Conservation (phyloP, 1,284 basidiomycete genomes). For the Ceratobasidium sp. region DNA sequence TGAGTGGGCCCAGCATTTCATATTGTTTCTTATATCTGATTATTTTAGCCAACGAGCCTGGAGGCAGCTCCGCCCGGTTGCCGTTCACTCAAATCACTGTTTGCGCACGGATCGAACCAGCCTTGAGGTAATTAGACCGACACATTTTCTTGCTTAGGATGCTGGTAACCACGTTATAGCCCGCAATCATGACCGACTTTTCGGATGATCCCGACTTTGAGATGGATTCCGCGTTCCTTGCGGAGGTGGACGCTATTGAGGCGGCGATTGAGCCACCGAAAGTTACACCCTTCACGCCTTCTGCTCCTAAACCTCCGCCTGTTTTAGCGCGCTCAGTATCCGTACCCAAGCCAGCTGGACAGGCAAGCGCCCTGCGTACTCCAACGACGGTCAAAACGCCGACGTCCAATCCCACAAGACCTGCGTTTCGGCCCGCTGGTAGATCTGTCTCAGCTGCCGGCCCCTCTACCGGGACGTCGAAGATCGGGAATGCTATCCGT, state of each 20-base stretch:
- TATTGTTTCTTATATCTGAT: neutral
- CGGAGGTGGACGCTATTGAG: conserved; percentile 37
- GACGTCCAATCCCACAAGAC: neutral
- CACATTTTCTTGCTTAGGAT: neutral
- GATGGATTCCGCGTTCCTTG: conserved; percentile 36
- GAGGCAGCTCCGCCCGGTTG: conserved; percentile 14
- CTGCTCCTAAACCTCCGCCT: neutral
- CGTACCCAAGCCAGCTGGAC: neutral
- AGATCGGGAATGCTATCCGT: conserved; percentile 29
- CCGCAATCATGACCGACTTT: conserved; percentile 15
- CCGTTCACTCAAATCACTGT: neutral
- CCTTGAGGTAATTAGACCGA: neutral
- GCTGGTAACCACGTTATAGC: neutral
- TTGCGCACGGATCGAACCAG: neutral
- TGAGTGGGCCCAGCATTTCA: neutral
- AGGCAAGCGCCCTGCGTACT: neutral
- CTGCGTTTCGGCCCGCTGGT: conserved; percentile 30
- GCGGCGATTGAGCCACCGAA: conserved; percentile 27
- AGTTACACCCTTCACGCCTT: neutral
- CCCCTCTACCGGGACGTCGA: neutral
- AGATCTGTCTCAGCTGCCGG: conserved; percentile 19
- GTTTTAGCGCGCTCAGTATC: neutral
- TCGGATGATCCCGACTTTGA: conserved; percentile 36
- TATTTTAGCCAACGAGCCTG: conserved; percentile 25
- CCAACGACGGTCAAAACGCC: conserved; percentile 7